Conservation (phyloP, 2,329 filamentous ascomycete species). For the Pseudocercospora eumusae region DNA sequence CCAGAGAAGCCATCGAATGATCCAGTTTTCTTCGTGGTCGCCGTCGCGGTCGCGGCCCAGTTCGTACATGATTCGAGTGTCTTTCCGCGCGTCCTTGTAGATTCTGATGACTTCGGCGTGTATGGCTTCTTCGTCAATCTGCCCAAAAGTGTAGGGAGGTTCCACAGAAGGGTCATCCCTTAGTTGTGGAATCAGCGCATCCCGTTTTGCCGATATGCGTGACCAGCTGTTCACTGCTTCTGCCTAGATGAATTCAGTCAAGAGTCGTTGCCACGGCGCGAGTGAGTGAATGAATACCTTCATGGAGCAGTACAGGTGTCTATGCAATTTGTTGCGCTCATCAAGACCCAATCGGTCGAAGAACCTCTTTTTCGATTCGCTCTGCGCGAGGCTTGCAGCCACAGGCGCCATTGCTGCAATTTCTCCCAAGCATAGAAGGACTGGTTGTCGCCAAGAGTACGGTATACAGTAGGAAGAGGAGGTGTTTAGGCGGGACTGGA, state of each 20-base stretch:
- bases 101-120: slow-evolving; percentile 46
- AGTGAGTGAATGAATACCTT: slow-evolving; percentile 37
- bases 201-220: slow-evolving; percentile 41
- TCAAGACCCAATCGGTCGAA: slow-evolving; percentile 45
- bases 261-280: not conserved
- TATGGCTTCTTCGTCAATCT: slow-evolving; percentile 49
- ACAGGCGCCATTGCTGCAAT: slow-evolving; percentile 22
- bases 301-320: slow-evolving; percentile 44
- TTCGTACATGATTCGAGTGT: slow-evolving; percentile 45
- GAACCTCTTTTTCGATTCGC: slow-evolving; percentile 46
- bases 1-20: slow-evolving; percentile 47
- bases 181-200: slow-evolving; percentile 23
- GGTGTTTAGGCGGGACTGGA: not conserved
- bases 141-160: slow-evolving; percentile 41
- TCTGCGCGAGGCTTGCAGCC: slow-evolving; percentile 40
- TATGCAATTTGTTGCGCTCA: slow-evolving; percentile 39
- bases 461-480: slow-evolving; percentile 5
- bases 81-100: slow-evolving; percentile 39
- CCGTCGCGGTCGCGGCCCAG: slow-evolving; percentile 42
- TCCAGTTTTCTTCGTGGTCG: slow-evolving; percentile 49
- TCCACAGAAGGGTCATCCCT: slow-evolving; percentile 20
- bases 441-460: slow-evolving; percentile 10
- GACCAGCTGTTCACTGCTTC: slow-evolving; percentile 45
- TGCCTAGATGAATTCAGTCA: slow-evolving; percentile 32
- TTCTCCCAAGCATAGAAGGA: slow-evolving; percentile 7